phyloP scores from a whole-genome alignment of 495 filamentous ascomycete genomes.

The Hypoxylon crocopeplum region DNA sequence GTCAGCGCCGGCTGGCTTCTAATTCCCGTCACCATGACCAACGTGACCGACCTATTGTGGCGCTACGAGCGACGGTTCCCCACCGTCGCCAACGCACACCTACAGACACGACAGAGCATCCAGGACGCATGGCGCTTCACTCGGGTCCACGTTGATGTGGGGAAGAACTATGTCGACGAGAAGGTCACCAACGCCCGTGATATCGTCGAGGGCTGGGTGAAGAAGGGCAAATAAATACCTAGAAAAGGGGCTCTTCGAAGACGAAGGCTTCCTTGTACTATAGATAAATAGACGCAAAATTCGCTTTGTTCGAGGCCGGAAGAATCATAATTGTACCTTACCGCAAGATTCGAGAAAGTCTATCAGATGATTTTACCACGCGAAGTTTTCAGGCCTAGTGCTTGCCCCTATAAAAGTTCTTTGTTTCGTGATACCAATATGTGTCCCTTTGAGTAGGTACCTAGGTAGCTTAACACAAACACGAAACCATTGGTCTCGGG shows the following conservation, averaged over 20 bases:
- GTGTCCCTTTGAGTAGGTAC: too few relatives aligned
- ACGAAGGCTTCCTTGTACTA: slow-evolving; percentile 27
- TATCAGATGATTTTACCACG: too few relatives aligned
- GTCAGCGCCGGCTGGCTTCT: slow-evolving; percentile 76
- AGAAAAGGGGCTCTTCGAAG: not conserved
- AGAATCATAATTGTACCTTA: not conserved
- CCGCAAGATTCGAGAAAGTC: too few relatives aligned
- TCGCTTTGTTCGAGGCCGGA: slow-evolving; percentile 18
- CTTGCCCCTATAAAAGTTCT: too few relatives aligned
- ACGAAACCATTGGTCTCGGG: not conserved
- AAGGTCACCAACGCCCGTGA: slow-evolving; percentile 75
- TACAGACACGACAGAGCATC: slow-evolving; percentile 67
- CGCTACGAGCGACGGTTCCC: slow-evolving; percentile 87
- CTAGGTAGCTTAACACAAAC: not conserved
- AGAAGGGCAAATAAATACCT: slow-evolving; percentile 72
- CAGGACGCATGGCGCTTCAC: slow-evolving; percentile 73
- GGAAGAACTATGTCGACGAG: slow-evolving; percentile 75
- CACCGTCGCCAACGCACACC: slow-evolving; percentile 76
- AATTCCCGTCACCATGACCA: slow-evolving; percentile 79
- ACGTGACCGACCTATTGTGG: slow-evolving; percentile 85
- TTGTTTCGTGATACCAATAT: too few relatives aligned
- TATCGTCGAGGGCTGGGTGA: slow-evolving; percentile 84
- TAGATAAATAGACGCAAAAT: slow-evolving; percentile 35
- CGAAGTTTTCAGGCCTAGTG: too few relatives aligned
- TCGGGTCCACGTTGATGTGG: slow-evolving; percentile 72